Evolutionary conservation across 2,329 filamentous ascomycete genomes (phyloP), one percentile per base, ranked within the genome.

Genomic region (Colletotrichum salicis): DNA sequence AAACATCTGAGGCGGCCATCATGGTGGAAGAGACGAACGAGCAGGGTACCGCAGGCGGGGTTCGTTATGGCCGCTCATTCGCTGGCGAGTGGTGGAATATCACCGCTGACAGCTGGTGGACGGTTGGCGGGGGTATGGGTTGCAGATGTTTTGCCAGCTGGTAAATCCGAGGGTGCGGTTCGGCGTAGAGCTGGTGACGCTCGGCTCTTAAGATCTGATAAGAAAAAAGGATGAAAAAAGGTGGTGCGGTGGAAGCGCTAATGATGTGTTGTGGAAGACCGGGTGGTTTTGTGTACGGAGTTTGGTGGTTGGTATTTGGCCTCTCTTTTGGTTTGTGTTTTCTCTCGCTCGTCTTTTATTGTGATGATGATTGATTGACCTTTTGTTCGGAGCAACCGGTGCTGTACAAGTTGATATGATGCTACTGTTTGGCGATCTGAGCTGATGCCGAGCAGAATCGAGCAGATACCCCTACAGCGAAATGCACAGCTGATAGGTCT

Each of bases 1-100:
- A 74, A 72, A 72, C 66, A 69, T 45, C 57, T 41, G 70, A 59
- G 41, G 71, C 37, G 45, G 70, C 55, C 72, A 74, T 74, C 63
- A 56, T 73, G 71, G 37, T 73, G 71, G 64, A 70, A 72, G 60
- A 61, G 57, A 72, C 64, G 64, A 68, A 69, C 65, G 52, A 67
- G 59, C 48, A 56, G 58, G 68, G 68, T 45, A 68, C 68, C 64
- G 56, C 59, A 27, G 71, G 68, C 59, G 71, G 71, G 58, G 64
- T 55, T 57, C 59, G 63, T 61, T 60, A 37, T 52, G 63, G 64
- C 35, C 59, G 56, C 63, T 73, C 63, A 67, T 68, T 68, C 71
- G 70, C 48, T 37, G 64, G 54, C 54, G 54, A 24, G 5, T 29
- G 29, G 65, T 35, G 45, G 59, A 27, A 71, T 56, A 27, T 27